phyloP scores from a whole-genome alignment of 208 protist genomes.

The Wallacemonas sp. region DNA sequence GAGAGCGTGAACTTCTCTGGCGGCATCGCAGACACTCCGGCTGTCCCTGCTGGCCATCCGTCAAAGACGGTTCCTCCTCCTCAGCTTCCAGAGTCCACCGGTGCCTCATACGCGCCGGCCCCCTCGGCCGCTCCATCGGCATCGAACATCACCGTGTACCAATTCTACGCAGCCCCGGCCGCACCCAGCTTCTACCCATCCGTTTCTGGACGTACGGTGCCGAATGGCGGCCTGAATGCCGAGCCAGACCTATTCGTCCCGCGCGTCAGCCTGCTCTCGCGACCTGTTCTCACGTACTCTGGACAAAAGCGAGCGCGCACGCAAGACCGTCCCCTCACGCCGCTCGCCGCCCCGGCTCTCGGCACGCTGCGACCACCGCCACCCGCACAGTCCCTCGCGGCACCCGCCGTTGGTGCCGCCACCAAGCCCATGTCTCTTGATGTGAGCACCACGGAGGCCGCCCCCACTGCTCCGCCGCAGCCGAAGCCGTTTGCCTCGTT shows the following conservation, averaged over 20 bases:
- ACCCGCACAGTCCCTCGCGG: background rate
- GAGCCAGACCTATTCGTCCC: slow-evolving; percentile 5
- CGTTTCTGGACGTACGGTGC: background rate
- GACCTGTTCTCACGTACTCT: slow-evolving; percentile 1
- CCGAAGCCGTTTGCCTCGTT: too few relatives aligned
- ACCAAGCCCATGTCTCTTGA: background rate
- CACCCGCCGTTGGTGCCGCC: background rate
- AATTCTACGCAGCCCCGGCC: slow-evolving; percentile 12
- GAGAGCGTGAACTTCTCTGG: background rate
- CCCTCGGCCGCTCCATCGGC: background rate
- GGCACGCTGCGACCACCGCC: background rate
- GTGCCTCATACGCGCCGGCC: too few relatives aligned
- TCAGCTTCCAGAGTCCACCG: background rate
- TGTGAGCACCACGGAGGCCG: background rate
- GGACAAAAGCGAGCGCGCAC: slow-evolving; percentile 3
- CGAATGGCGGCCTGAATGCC: background rate
- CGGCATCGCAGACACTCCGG: background rate
- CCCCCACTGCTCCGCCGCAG: background rate
- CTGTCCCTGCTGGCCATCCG: too few relatives aligned
- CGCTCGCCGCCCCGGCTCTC: slow-evolving; percentile 1
- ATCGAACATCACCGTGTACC: slow-evolving; percentile 20
- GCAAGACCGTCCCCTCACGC: slow-evolving; percentile 3
- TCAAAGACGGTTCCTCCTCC: too few relatives aligned
- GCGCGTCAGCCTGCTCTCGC: slow-evolving; percentile 15
- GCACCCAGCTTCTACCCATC: background rate